Conservation (phyloP, 2,329 filamentous ascomycete genomes). For the Colletotrichum simmondsii region DNA sequence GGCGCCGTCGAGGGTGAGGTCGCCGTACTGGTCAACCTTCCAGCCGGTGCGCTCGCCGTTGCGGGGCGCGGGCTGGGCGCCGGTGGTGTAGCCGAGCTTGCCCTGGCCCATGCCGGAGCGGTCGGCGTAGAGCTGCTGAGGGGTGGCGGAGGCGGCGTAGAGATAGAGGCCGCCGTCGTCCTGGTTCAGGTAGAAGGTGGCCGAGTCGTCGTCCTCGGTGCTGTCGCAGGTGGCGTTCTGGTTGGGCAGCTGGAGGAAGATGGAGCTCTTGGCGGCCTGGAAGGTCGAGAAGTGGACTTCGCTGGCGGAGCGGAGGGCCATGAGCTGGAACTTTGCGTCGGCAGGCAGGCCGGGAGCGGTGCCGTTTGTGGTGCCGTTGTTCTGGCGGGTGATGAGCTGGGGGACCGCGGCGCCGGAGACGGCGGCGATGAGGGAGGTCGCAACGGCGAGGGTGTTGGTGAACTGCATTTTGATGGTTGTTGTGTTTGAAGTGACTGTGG, state of each 20-base stretch:
- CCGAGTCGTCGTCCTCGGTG: slow-evolving; percentile 48
- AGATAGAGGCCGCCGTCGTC: slow-evolving; percentile 57
- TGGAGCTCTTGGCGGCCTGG: slow-evolving; percentile 54
- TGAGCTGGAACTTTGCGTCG: slow-evolving; percentile 55
- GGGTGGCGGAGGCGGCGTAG: slow-evolving; percentile 52
- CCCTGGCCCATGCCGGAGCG: slow-evolving; percentile 70
- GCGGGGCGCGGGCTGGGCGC: slow-evolving; percentile 48
- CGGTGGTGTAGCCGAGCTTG: slow-evolving; percentile 62
- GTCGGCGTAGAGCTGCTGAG: slow-evolving; percentile 65
- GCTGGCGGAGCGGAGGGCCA: slow-evolving; percentile 61
- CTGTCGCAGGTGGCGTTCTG: slow-evolving; percentile 62
- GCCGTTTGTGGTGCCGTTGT: slow-evolving; percentile 13
- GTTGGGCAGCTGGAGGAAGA: slow-evolving; percentile 55
- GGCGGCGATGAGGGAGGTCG: slow-evolving; percentile 42
- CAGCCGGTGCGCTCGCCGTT: slow-evolving; percentile 61
- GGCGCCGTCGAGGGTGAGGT: slow-evolving; percentile 57
- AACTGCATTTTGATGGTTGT: slow-evolving; percentile 34
- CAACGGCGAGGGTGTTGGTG: slow-evolving; percentile 35
- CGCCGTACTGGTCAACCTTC: slow-evolving; percentile 51
- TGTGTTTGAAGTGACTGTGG: neutral
- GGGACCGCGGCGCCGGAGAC: slow-evolving; percentile 32
- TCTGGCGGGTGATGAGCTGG: neutral
- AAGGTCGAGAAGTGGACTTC: slow-evolving; percentile 58
- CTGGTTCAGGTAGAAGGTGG: slow-evolving; percentile 59
- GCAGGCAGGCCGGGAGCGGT: slow-evolving; percentile 37